Evolutionary conservation across 306 rosid species (phyloP).

Genomic region (Heteromeles arbutifolia): DNA sequence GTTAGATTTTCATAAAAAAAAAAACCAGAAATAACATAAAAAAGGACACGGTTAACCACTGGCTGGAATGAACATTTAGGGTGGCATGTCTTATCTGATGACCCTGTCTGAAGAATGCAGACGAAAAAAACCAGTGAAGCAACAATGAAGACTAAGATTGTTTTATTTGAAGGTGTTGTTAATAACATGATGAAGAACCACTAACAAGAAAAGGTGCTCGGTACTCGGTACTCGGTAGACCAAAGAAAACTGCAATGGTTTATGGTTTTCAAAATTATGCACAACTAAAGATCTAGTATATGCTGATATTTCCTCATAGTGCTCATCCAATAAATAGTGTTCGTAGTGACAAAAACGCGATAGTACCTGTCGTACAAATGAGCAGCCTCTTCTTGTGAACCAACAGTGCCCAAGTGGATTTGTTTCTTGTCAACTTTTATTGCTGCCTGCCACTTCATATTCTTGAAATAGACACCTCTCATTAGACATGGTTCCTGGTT

Average conservation of each 20-base stretch:
- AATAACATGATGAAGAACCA: neutral
- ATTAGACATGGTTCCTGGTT: slow-evolving; percentile 68
- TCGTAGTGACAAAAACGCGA: neutral
- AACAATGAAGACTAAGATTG: neutral
- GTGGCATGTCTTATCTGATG: neutral
- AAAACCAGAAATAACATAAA: neutral
- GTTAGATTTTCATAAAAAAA: neutral
- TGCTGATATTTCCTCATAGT: neutral
- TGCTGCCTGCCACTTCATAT: slow-evolving; percentile 99
- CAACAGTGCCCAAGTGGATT: slow-evolving; percentile 88
- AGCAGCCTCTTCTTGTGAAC: slow-evolving; percentile 95
- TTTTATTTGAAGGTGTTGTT: neutral
- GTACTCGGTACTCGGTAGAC: neutral
- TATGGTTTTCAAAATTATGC: neutral
- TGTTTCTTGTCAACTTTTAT: slow-evolving; percentile 96
- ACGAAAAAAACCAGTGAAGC: neutral
- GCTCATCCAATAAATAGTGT: neutral
- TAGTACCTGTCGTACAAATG: slow-evolving; percentile 77
- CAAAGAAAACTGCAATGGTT: neutral
- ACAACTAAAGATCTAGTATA: neutral
- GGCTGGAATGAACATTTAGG: neutral
- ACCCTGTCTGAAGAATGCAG: neutral
- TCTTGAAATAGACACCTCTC: slow-evolving; percentile 93
- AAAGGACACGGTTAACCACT: neutral
- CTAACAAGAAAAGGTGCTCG: neutral